phyloP scores from a whole-genome alignment of 1,284 basidiomycete genomes.

The Apiotrichum akiyoshidainum region DNA sequence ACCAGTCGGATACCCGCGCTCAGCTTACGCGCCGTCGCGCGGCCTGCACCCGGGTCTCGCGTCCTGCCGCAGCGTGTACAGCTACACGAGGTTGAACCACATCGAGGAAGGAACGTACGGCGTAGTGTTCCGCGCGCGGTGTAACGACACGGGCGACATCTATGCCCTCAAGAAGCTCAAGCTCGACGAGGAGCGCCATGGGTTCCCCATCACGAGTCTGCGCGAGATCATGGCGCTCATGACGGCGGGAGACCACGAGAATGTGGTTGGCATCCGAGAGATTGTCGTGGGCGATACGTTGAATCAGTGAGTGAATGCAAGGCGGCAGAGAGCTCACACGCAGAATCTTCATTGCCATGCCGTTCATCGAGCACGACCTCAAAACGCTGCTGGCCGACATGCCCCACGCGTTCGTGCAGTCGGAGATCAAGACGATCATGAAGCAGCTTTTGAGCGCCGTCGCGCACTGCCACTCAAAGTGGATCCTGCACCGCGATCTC shows the following conservation, averaged over 20 bases:
- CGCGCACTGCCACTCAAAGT: conserved; percentile 85
- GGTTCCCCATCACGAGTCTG: conserved; percentile 95
- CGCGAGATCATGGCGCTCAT: conserved; percentile 93
- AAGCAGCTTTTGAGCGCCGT: conserved; percentile 90
- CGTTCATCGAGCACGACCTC: conserved; percentile 98
- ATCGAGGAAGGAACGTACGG: conserved; percentile 99
- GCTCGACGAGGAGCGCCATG: conserved; percentile 94
- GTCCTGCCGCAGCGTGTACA: conserved; percentile 85
- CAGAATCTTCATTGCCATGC: conserved; percentile 98
- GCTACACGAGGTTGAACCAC: conserved; percentile 89
- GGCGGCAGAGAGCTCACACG: neutral
- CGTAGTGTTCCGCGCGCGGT: conserved; percentile 89
- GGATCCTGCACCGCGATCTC: conserved; percentile 96
- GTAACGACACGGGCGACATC: conserved; percentile 88
- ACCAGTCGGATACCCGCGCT: conserved; percentile 28
- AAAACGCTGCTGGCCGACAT: conserved; percentile 90
- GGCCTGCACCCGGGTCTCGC: conserved; percentile 69
- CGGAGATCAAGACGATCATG: conserved; percentile 96
- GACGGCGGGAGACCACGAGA: conserved; percentile 78
- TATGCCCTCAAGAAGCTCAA: conserved; percentile 98
- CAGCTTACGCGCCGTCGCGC: conserved; percentile 63
- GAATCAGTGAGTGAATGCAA: conserved; percentile 74
- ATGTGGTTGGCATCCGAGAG: conserved; percentile 91
- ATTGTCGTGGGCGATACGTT: conserved; percentile 99
- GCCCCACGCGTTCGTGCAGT: conserved; percentile 91